These are phyloP conservation scores for Multifurca ochricompacta DNA, from an alignment of 768 basidiomycete genomes.

Conservation along the genomic window DNA sequence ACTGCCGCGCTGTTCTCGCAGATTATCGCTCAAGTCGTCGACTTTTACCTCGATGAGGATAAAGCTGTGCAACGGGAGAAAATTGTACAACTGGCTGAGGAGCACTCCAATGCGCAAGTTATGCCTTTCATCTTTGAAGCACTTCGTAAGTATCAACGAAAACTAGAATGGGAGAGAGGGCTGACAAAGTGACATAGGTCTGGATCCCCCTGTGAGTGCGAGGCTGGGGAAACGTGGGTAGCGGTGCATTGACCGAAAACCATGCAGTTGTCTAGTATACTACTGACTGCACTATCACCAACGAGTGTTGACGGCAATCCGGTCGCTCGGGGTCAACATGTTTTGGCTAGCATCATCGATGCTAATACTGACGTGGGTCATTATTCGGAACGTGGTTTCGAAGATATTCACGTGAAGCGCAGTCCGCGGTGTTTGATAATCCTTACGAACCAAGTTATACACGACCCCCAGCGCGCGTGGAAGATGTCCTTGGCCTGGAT, in stretches of 20 bases:
- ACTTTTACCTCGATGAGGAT: slow-evolving; percentile 44
- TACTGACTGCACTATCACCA: neutral
- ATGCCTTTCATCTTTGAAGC: slow-evolving; percentile 20
- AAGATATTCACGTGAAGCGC: neutral
- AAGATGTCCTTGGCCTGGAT: slow-evolving; percentile 15
- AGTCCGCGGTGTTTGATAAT: neutral
- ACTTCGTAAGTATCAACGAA: slow-evolving; percentile 9
- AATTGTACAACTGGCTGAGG: slow-evolving; percentile 1
- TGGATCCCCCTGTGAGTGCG: slow-evolving; percentile 19
- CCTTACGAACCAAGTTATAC: neutral
- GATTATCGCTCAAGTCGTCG: slow-evolving; percentile 46
- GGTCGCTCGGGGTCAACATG: slow-evolving; percentile 16
- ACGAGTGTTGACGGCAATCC: slow-evolving; percentile 10
- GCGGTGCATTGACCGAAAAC: neutral
- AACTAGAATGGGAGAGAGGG: neutral
- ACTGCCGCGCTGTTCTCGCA: slow-evolving; percentile 50
- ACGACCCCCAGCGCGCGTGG: neutral
- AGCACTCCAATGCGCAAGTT: neutral
- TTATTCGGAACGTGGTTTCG: no score
- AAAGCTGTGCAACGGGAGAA: neutral
- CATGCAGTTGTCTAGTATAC: slow-evolving; percentile 14
- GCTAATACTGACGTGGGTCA: slow-evolving; percentile 20
- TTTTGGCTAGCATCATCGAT: slow-evolving; percentile 19
- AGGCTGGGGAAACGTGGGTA: neutral
- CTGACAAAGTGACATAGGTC: slow-evolving; percentile 12